Percentiles rank a stretch among this genome's conserved stretches.
Evolutionary conservation across 768 basidiomycete genomes (phyloP).

Genomic region (Panus rudis): DNA sequence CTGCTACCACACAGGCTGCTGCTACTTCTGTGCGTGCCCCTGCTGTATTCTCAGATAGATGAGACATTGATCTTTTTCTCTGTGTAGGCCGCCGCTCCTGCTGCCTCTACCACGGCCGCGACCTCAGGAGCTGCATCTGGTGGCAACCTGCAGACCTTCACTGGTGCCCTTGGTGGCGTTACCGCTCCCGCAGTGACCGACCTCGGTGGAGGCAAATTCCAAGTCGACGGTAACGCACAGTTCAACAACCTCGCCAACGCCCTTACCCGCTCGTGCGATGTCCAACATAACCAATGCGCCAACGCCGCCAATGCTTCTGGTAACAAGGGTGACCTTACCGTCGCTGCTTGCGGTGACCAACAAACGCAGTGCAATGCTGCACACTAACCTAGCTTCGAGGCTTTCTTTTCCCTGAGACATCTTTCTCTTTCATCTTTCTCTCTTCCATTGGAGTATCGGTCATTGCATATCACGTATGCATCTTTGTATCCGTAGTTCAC

Average conservation of each 20-base stretch:
- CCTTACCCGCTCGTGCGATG: conserved; percentile 43
- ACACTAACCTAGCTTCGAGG: conserved; percentile 2
- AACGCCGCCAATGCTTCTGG: conserved; percentile 47
- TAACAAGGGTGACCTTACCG: conserved; percentile 40
- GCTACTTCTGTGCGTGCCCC: conserved; percentile 3
- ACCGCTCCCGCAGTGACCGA: conserved; percentile 38
- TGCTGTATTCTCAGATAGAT: background rate
- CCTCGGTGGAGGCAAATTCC: conserved; percentile 36
- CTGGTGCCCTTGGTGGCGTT: conserved; percentile 40
- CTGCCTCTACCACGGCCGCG: background rate
- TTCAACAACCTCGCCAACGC: conserved; percentile 43
- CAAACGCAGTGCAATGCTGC: conserved; percentile 34
- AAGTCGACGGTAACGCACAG: conserved; percentile 38
- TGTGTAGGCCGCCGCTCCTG: background rate
- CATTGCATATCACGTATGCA: no score
- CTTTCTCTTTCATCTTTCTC: no score
- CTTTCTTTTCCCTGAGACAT: no score
- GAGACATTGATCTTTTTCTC: no score
- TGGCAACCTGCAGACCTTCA: conserved; percentile 44
- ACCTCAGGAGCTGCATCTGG: conserved; percentile 11
- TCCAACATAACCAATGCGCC: conserved; percentile 55
- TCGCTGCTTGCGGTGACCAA: conserved; percentile 39
- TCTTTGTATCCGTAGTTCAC: no score
- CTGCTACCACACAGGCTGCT: conserved; percentile 8
- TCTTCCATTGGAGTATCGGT: no score